Percentiles rank a stretch among this genome's conserved stretches.
phyloP scores from a whole-genome alignment of 1,139 yeast genomes.

The Hansenula lynferdii region DNA sequence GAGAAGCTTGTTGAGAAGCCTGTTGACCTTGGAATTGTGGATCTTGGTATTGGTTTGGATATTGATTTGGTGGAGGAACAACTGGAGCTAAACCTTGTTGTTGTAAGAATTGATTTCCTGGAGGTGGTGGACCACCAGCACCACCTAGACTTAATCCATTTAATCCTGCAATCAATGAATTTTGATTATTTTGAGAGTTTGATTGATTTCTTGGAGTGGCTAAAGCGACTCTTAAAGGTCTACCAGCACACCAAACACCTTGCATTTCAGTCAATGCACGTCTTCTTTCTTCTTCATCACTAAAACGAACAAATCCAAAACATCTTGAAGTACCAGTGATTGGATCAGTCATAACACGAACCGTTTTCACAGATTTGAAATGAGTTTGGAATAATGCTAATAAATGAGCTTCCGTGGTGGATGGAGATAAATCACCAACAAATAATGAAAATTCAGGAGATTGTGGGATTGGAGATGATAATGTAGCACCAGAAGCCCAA shows the following conservation, averaged over 20 bases:
- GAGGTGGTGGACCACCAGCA: slow-evolving; percentile 7
- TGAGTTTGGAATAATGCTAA: slow-evolving; percentile 60
- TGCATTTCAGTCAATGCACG: slow-evolving; percentile 68
- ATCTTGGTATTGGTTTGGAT: slow-evolving; percentile 4
- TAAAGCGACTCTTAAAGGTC: slow-evolving; percentile 68
- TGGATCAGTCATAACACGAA: slow-evolving; percentile 73
- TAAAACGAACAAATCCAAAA: slow-evolving; percentile 71
- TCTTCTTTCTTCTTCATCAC: slow-evolving; percentile 58
- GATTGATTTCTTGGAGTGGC: slow-evolving; percentile 49
- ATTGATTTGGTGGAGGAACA: slow-evolving; percentile 5
- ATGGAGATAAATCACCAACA: slow-evolving; percentile 76
- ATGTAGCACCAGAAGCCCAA: slow-evolving; percentile 70
- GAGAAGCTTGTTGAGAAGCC: slow-evolving; percentile 1
- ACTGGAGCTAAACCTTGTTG: neutral
- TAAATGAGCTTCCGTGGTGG: slow-evolving; percentile 66
- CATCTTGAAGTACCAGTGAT: slow-evolving; percentile 68
- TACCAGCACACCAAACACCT: slow-evolving; percentile 69
- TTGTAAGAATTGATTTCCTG: slow-evolving; percentile 2
- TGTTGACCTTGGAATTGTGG: slow-evolving; percentile 6
- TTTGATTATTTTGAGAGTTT: slow-evolving; percentile 3
- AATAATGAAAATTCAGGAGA: slow-evolving; percentile 58
- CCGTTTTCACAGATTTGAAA: slow-evolving; percentile 61
- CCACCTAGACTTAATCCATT: neutral
- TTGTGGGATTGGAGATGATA: slow-evolving; percentile 46
- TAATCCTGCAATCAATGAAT: slow-evolving; percentile 4